These are phyloP conservation scores for Phytophthora syringae DNA, from an alignment of 352 stramenopile genomes.

Conservation along the genomic window DNA sequence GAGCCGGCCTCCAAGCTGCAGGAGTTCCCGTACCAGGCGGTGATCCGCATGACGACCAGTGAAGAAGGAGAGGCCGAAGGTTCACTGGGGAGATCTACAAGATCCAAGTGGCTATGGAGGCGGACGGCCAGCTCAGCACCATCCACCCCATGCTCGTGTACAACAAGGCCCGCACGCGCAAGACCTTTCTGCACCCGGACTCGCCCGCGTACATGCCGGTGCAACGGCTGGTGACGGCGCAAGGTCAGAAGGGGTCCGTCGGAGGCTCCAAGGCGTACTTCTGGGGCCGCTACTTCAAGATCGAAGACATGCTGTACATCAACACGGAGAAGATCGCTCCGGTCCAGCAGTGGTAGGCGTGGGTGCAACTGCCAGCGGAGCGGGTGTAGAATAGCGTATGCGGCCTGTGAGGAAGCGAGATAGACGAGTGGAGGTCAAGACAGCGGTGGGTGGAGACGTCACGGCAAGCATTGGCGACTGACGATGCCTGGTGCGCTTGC, in stretches of 20 bases:
- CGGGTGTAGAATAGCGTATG: slow-evolving; percentile 30
- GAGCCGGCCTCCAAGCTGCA: slow-evolving; percentile 79
- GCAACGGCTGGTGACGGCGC: slow-evolving; percentile 60
- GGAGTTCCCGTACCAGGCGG: slow-evolving; percentile 83
- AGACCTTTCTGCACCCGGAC: slow-evolving; percentile 88
- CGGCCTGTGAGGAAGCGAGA: slow-evolving; percentile 8
- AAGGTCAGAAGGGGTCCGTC: slow-evolving; percentile 65
- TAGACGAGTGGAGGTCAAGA: not conserved
- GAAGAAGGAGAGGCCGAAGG: slow-evolving; percentile 75
- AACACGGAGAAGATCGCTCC: slow-evolving; percentile 84
- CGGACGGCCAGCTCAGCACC: slow-evolving; percentile 64
- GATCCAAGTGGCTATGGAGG: slow-evolving; percentile 85
- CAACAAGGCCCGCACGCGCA: slow-evolving; percentile 87
- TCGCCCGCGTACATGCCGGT: slow-evolving; percentile 79
- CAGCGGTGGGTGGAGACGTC: slow-evolving; percentile 7
- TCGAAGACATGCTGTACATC: slow-evolving; percentile 88
- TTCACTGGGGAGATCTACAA: slow-evolving; percentile 91
- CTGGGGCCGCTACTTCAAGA: slow-evolving; percentile 86
- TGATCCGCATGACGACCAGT: slow-evolving; percentile 85
- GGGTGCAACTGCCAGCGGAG: slow-evolving; percentile 7
- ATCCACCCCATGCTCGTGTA: slow-evolving; percentile 90
- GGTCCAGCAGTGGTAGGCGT: slow-evolving; percentile 77
- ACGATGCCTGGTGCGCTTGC: slow-evolving; percentile 27
- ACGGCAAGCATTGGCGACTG: slow-evolving; percentile 7
- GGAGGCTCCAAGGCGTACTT: slow-evolving; percentile 88